phyloP scores from a whole-genome alignment of 2,329 filamentous ascomycete genomes.

The Aspergillus sp. region DNA sequence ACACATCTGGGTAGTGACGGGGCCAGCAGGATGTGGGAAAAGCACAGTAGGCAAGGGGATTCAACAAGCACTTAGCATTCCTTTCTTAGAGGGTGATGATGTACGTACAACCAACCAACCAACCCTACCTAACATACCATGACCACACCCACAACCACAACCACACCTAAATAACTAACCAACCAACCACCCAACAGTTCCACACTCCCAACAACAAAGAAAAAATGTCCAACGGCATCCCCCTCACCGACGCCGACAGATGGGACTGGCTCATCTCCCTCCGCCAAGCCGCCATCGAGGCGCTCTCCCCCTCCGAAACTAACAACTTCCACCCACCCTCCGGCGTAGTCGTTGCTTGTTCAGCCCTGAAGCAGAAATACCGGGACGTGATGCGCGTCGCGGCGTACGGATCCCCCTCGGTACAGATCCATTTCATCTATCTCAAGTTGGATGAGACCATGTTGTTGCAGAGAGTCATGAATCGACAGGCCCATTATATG shows the following conservation, averaged over 20 bases:
- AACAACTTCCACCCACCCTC: conserved; percentile 54
- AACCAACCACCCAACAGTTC: conserved; percentile 37
- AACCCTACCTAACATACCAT: background rate
- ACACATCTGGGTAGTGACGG: conserved; percentile 80
- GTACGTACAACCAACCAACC: conserved; percentile 51
- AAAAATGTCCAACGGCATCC: conserved; percentile 84
- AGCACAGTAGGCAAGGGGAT: conserved; percentile 71
- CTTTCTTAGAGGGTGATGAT: conserved; percentile 77
- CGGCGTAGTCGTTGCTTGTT: conserved; percentile 94
- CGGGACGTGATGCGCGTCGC: conserved; percentile 85
- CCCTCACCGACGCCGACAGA: conserved; percentile 87
- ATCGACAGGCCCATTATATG: conserved; percentile 88
- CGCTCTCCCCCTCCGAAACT: conserved; percentile 43
- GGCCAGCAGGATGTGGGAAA: conserved; percentile 78
- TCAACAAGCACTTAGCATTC: conserved; percentile 62
- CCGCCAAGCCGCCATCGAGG: conserved; percentile 62
- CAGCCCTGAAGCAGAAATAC: conserved; percentile 94
- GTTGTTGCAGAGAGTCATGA: conserved; percentile 72
- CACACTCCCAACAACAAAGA: conserved; percentile 70
- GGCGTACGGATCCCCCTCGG: conserved; percentile 69
- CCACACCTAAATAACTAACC: background rate
- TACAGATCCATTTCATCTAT: conserved; percentile 91
- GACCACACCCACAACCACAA: background rate
- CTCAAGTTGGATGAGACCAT: conserved; percentile 75
- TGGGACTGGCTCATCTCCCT: conserved; percentile 94